Evolutionary conservation across 495 filamentous ascomycete species (phyloP), one percentile per base, ranked within the genome.

Genomic region (Talaromyces trachyspermus): DNA sequence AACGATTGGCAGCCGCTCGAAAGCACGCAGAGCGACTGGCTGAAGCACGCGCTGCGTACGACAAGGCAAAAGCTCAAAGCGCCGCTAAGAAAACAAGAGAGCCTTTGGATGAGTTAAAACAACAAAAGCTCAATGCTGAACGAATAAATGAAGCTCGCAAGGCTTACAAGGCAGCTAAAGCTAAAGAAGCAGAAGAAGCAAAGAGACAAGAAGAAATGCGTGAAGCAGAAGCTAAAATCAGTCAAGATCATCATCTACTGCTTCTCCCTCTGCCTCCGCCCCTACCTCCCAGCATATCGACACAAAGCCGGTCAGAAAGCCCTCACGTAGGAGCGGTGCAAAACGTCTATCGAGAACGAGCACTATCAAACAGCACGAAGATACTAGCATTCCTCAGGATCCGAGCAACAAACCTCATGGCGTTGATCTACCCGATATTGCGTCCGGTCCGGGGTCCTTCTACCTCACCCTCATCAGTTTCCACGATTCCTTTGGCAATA

Each of bases 161-260:
- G 12, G 44, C 44, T 24, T 46, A 46, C 20, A 46, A 46, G 20
- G 44, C 44, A n/a, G 44, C 44, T 8, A 46, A 37, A 19, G 44
- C 44, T 2, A 46, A 17, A 37, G 44, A 46, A 22, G 19, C 33
- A 17, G 33, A 37, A 5, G 19, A 37, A 7, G 14, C 29, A 8
- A 26, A 45, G 20, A 46, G 11, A 11, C n/a, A 35, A 22, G 25
- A 26, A 18, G 26, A 46, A 4, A 46, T 12, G 27, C 22, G 8
- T 18, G 18, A 33, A 14, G 26, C 43, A 32, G 12, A 36, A 23
- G 14, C 9, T n/a, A n/a, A 42, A 26, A 17, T 18, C 35, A 37
- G 22, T 19, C 30, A 30, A 45, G 14, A 17, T 15, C 29, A 24
- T 37, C 44, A n/a, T 36, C 5, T 3, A 10, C 29, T n/a, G 17